Base-by-base conservation (phyloP, 2,329 filamentous ascomycete species). In the Sporothrix mexicana region DNA sequence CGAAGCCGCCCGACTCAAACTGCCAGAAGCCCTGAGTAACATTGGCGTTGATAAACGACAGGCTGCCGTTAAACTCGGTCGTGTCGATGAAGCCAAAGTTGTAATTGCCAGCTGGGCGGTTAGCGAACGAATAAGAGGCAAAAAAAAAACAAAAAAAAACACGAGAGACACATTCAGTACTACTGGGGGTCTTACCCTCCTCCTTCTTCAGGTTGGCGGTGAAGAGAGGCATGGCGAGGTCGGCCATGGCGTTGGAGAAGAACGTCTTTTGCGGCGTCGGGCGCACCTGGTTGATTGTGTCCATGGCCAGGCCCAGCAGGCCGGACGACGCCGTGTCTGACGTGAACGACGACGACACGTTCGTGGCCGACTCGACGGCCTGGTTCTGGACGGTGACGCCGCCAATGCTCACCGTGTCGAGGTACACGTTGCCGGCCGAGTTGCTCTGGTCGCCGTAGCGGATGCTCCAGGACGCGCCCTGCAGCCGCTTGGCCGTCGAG, bases 61-160 rank as follows among this genome's bases (percentile, higher is more conserved):
- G 83, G 55, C 78, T 74, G 70, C 88, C 88, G 2, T 83, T 85
- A 83, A 87, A 88, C 78, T 86, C 86, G 74, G 80, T 79, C 25
- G 74, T 77, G 80, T 90, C 87, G 76, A 90, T 87, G 80, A 81
- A 87, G 68, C 88, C 88, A 76, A 89, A 90, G 77, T 88, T 85
- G 80, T 88, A 89, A 70, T 76, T 77, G 62, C 77, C 77, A n/a
- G 77, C 76, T 75, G 23, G 8, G 30, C 4, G n/a, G 67, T 70
- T 55, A 62, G 62, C 20, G 47, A 3, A 43, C n/a, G n/a, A n/a
- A n/a, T 57, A 5, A 25, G 5, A 13, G 23, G 4, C 2, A 8
- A 47, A 69, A 8, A 15, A 7, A n/a, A 23, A 7, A 13, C 1
- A 64, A 10, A 55, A n/a, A 15, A 55, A 23, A 23, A n/a, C 10